Conservation (phyloP, 2,329 filamentous ascomycete genomes). For the Colletotrichum acutatum region DNA sequence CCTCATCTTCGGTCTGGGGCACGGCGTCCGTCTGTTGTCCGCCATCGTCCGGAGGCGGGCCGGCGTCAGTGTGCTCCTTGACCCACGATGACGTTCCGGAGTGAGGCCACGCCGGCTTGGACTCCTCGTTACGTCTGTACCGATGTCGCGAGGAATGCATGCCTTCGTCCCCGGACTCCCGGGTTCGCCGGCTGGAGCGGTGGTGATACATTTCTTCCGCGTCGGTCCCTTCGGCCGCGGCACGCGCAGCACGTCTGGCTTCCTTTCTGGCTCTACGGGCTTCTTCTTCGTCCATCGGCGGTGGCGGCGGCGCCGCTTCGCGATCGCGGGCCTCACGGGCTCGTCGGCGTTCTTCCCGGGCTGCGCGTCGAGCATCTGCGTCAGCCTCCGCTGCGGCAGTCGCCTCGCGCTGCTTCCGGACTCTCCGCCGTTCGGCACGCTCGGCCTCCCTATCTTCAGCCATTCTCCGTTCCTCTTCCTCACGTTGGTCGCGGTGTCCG, state of each 20-base stretch:
- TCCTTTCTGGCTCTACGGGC: slow-evolving; percentile 66
- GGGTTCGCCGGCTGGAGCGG: slow-evolving; percentile 53
- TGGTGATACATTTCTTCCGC: slow-evolving; percentile 47
- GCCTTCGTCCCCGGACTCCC: slow-evolving; percentile 56
- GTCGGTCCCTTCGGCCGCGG: slow-evolving; percentile 43
- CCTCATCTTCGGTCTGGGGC: slow-evolving; percentile 56
- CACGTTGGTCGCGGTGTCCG: slow-evolving; percentile 45
- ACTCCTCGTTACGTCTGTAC: slow-evolving; percentile 41
- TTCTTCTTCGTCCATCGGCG: slow-evolving; percentile 58
- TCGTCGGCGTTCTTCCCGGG: slow-evolving; percentile 60
- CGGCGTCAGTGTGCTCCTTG: slow-evolving; percentile 71
- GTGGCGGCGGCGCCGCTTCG: slow-evolving; percentile 40
- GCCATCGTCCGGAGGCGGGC: slow-evolving; percentile 62
- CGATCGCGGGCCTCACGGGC: slow-evolving; percentile 49
- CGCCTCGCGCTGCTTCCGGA: slow-evolving; percentile 60
- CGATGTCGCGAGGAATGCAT: slow-evolving; percentile 53
- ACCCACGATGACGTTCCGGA: slow-evolving; percentile 75
- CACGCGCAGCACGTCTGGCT: slow-evolving; percentile 58
- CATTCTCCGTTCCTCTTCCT: slow-evolving; percentile 61
- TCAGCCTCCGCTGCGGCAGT: slow-evolving; percentile 58
- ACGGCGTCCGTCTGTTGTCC: slow-evolving; percentile 46
- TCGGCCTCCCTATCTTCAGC: slow-evolving; percentile 60
- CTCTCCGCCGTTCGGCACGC: slow-evolving; percentile 61
- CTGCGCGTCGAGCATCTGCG: slow-evolving; percentile 57
- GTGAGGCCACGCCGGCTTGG: slow-evolving; percentile 65